Percentiles rank a stretch among this genome's conserved stretches.
Conservation (phyloP, 768 basidiomycete genomes). For the Termitomyces titanicus region DNA sequence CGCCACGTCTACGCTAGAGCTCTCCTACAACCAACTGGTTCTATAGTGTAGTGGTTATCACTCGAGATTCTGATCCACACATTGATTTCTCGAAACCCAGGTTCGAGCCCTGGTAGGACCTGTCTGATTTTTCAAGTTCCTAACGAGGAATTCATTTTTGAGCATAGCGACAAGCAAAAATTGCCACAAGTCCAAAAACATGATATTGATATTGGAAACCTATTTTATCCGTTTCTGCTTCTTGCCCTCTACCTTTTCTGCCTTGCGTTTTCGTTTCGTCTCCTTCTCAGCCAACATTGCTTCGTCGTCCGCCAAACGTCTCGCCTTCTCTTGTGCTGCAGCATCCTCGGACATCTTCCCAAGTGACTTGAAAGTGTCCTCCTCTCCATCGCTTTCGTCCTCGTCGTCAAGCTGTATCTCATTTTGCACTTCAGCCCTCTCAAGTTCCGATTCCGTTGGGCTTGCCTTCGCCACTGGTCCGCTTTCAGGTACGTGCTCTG, state of each 20-base stretch:
- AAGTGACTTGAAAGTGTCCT: constrained; percentile 22
- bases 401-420: constrained; percentile 15
- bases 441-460: constrained; percentile 16
- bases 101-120: constrained; percentile 46
- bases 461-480: constrained; percentile 9
- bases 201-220: not conserved
- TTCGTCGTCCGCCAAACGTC: constrained; percentile 21
- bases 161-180: too few species aligned
- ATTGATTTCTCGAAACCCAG: constrained; percentile 36
- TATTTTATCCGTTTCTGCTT: constrained; percentile 15
- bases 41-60: constrained; percentile 29
- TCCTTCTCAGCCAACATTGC: constrained; percentile 18
- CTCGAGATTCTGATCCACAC: constrained; percentile 33
- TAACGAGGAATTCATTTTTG: too few species aligned
- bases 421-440: constrained; percentile 16
- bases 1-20: too few species aligned
- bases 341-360: constrained; percentile 24
- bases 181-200: not conserved
- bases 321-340: constrained; percentile 19
- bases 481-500: constrained; percentile 41
- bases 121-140: constrained; percentile 15
- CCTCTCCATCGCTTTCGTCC: constrained; percentile 20
- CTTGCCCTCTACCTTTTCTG: constrained; percentile 4
- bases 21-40: constrained; percentile 25
- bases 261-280: constrained; percentile 17